These are phyloP conservation scores for Amniculicola lignicola DNA, from an alignment of 495 filamentous ascomycete species.

Conservation along the genomic window DNA sequence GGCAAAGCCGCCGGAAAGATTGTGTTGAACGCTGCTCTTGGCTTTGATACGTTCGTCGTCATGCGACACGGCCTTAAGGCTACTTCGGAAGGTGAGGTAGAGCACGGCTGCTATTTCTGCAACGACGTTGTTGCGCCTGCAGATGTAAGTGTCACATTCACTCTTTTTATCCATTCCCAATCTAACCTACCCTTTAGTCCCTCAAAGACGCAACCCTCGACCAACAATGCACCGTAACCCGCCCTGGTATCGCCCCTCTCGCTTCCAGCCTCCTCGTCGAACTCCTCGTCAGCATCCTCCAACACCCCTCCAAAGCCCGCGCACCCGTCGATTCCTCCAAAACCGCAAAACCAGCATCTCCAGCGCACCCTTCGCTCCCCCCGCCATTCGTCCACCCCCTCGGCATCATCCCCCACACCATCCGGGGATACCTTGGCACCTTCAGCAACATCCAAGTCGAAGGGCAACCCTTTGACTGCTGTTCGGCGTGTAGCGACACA, in stretches of 20 bases:
- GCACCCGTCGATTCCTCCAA: slow-evolving; percentile 51
- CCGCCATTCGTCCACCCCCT: slow-evolving; percentile 61
- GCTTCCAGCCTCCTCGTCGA: slow-evolving; percentile 92
- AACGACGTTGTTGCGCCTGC: slow-evolving; percentile 94
- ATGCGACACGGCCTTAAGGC: slow-evolving; percentile 80
- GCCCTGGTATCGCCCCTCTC: slow-evolving; percentile 86
- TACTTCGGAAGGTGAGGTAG: slow-evolving; percentile 50
- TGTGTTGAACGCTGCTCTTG: slow-evolving; percentile 92
- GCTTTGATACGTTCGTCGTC: slow-evolving; percentile 94
- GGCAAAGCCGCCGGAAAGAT: slow-evolving; percentile 89
- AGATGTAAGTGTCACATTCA: slow-evolving; percentile 64
- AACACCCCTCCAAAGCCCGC: slow-evolving; percentile 66
- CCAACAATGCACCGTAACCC: slow-evolving; percentile 96
- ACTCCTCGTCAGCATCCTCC: slow-evolving; percentile 78
- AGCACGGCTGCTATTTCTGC: slow-evolving; percentile 95
- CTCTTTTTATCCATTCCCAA: neutral
- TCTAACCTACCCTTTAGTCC: slow-evolving; percentile 57
- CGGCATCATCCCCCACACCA: slow-evolving; percentile 85
- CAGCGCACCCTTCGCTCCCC: slow-evolving; percentile 28
- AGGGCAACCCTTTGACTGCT: slow-evolving; percentile 82
- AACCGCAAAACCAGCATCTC: slow-evolving; percentile 1
- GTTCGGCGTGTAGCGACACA: slow-evolving; percentile 82
- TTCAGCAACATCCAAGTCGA: slow-evolving; percentile 81
- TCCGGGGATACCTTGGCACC: slow-evolving; percentile 82
- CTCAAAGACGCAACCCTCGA: slow-evolving; percentile 91